Evolutionary conservation across 2,329 filamentous ascomycete genomes (phyloP).

Genomic region (Xylaria sp.): DNA sequence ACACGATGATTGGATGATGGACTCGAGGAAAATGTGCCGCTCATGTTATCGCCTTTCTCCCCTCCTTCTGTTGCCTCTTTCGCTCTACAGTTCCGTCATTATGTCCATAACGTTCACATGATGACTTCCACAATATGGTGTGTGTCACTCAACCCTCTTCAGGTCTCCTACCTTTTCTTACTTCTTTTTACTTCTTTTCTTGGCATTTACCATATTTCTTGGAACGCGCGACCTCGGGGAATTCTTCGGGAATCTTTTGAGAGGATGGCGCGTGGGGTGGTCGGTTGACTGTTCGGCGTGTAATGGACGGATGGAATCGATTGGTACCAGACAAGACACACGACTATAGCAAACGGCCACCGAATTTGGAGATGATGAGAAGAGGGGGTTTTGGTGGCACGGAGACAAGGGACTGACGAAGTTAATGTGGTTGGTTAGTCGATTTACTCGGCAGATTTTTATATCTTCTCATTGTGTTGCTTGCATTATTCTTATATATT

Average conservation of each 20-base stretch:
- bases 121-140: background rate
- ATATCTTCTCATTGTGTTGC: background rate
- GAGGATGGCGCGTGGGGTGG: background rate
- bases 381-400: slow-evolving; percentile 13
- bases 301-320: background rate
- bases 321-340: slow-evolving; percentile 8
- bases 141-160: background rate
- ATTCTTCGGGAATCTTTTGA: background rate
- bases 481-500: background rate
- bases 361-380: background rate
- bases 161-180: background rate
- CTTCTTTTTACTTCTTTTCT: slow-evolving; percentile 17
- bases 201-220: slow-evolving; percentile 15
- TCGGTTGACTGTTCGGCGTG: background rate
- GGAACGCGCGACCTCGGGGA: background rate
- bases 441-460: slow-evolving; percentile 2
- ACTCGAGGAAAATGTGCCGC: slow-evolving; percentile 26
- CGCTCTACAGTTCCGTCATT: background rate
- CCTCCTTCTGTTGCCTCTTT: background rate
- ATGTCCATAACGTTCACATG: background rate
- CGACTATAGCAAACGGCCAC: background rate
- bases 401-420: slow-evolving; percentile 8
- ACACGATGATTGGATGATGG: slow-evolving; percentile 12
- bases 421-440: background rate
- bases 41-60: background rate